Conservation (phyloP, 495 filamentous ascomycete genomes). For the Daldinia childiae region DNA sequence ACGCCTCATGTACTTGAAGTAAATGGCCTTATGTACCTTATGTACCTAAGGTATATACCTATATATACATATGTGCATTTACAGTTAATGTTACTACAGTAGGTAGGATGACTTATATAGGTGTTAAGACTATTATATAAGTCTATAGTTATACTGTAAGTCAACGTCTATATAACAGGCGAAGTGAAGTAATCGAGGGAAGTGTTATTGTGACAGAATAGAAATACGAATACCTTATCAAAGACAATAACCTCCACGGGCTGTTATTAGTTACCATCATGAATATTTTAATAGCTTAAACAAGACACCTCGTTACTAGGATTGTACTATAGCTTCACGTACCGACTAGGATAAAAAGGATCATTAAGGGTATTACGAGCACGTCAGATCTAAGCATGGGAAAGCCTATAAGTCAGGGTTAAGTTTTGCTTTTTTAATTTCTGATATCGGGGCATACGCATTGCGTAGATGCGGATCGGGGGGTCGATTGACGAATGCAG, state of each 20-base stretch:
- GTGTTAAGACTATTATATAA: too few species aligned
- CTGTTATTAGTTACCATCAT: too few species aligned
- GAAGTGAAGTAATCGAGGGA: too few species aligned
- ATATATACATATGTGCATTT: too few species aligned
- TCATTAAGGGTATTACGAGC: neutral
- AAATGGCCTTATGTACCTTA: neutral
- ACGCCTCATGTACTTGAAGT: neutral
- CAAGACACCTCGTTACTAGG: neutral
- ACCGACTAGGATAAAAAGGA: neutral
- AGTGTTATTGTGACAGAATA: too few species aligned
- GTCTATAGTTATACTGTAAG: too few species aligned
- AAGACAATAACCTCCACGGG: too few species aligned
- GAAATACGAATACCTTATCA: too few species aligned
- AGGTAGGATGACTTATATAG: too few species aligned
- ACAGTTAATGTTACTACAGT: too few species aligned
- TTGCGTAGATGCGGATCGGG: slow-evolving; percentile 19
- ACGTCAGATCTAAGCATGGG: neutral
- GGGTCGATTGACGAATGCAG: slow-evolving; percentile 23
- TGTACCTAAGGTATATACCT: too few species aligned
- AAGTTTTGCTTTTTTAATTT: slow-evolving; percentile 37
- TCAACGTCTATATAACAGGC: too few species aligned
- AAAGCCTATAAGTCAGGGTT: slow-evolving; percentile 12
- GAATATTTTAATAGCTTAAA: neutral
- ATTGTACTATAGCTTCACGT: neutral
- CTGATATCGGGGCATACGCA: slow-evolving; percentile 33